A percentile compares a stretch with the other conserved stretches of the same genome.
Conservation (phyloP, 164 flowering plant genomes). For the Tinospora cordifolia region DNA sequence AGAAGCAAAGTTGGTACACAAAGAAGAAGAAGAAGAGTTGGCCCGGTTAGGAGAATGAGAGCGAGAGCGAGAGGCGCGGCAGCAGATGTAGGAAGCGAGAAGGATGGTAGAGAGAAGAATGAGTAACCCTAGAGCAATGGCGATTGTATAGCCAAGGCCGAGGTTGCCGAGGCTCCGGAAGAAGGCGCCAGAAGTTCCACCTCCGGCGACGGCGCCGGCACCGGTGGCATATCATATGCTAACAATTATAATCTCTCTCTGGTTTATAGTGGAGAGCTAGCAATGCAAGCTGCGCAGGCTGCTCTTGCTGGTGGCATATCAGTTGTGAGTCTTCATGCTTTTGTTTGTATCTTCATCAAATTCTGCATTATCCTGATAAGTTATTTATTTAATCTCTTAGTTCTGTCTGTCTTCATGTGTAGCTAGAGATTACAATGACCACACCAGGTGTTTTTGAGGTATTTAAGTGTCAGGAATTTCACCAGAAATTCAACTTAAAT, state of each 20-base stretch:
- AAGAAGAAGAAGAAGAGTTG: too few relatives aligned
- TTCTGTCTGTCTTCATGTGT: conserved; percentile 19
- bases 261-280: conserved; percentile 47
- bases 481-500: background rate
- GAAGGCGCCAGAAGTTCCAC: conserved; percentile 11
- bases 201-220: conserved; percentile 12
- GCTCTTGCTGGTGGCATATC: conserved; percentile 65
- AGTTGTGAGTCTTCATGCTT: conserved; percentile 41
- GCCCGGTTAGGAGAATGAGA: too few relatives aligned
- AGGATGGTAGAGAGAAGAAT: conserved; percentile 47
- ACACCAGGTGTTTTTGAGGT: conserved; percentile 84
- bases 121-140: conserved; percentile 48
- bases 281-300: conserved; percentile 60
- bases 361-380: background rate
- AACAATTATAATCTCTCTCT: background rate
- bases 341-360: background rate
- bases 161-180: conserved; percentile 24
- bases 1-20: too few relatives aligned
- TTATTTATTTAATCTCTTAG: conserved; percentile 1
- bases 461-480: conserved; percentile 10
- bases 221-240: conserved; percentile 1
- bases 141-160: conserved; percentile 54
- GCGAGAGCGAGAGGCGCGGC: conserved; percentile 30
- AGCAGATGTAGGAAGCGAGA: conserved; percentile 52
- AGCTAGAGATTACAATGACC: conserved; percentile 71